These are phyloP conservation scores for thale cress (Arabidopsis thaliana) DNA, from an alignment of 345 rosid species.

Conservation along the genomic window TAIR10.1 NC_003071.7:12861501-12862000, in stretches of 20 bases:
- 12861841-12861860: constrained; percentile 36
- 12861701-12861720: constrained; percentile 75
- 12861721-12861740: constrained; percentile 66
- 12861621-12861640: constrained; percentile 61
- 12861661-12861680: constrained; percentile 66
- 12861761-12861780: constrained; percentile 24
- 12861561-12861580: constrained; percentile 72
- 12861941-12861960: background rate
- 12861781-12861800: constrained; percentile 27
- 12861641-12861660: constrained; percentile 65
- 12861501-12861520: constrained; percentile 60
- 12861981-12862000: background rate
- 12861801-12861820: constrained; percentile 25
- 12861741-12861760: constrained; percentile 65
- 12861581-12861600: constrained; percentile 67
- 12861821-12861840: constrained; percentile 17
- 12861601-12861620: constrained; percentile 51
- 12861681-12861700: constrained; percentile 69
- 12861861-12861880: constrained; percentile 29
- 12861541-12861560: constrained; percentile 67
- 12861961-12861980: background rate
- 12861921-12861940: background rate
- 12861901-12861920: background rate
- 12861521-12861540: constrained; percentile 62
- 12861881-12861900: constrained; percentile 17